Base-by-base conservation (phyloP, 306 rosid species). In the Hippophae rhamnoides region DNA sequence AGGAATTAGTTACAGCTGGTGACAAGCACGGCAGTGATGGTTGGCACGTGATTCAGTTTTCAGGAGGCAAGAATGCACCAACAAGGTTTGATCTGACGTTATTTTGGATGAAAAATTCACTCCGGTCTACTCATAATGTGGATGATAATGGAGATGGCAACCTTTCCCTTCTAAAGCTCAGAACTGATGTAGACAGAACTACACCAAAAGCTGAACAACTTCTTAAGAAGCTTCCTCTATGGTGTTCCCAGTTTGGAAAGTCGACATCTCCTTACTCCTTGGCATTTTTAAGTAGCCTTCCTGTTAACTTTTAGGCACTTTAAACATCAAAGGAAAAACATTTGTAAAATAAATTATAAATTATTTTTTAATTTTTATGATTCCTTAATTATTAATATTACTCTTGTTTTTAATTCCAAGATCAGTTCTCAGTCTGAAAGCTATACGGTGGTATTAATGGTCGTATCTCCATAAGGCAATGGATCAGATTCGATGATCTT, bases 191-290 rank as follows among this genome's bases (percentile, higher is more conserved):
- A 41, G 13, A 73, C 66, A 83, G 67, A 77, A 0, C 76, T 41
- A 83, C 99, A 1, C 81, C 93, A 4, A 73, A 78, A 71, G 79
- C 82, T 3, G 65, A 81, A 61, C 63, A 76, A 52, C 65, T 92
- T 64, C 89, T 88, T 51, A 18, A 41, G 62, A 88, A 85, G 82
- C 93, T 92, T 78, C 93, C 95, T 8, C 43, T 69, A 42, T 88
- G 99, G 99, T 85, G 99, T 64, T 81, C 99, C 4, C 72, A 71
- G 76, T 92, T 92, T 61, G 99, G 99, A 43, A 92, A 92, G 78
- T 92, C 95, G 26, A 88, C 93, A 26, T 80, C 95, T 69, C 98
- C 99, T 5, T 63, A 62, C 73, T 72, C 80, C 66, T 72, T 92
- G 41, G 75, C 99, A 11, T 88, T 92, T 78, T 70, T 92, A 50